A percentile compares a stretch with the other conserved stretches of the same genome.
Conservation (phyloP, 805 yeast genomes). For the Lipomyces starkeyi region DNA sequence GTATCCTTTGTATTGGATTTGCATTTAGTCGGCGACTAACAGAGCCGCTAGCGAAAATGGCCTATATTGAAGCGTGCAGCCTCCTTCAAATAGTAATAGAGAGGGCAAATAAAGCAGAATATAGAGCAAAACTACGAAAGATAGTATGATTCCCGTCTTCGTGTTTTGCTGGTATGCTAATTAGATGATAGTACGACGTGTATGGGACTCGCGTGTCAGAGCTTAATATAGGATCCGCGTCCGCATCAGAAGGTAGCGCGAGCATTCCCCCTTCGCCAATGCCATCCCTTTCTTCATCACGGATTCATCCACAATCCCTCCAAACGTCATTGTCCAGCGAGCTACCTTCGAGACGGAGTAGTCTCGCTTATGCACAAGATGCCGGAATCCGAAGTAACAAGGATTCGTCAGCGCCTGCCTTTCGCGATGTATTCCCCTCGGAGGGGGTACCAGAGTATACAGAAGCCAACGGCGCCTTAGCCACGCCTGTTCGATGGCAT, state of each 20-base stretch:
- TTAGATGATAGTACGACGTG: constrained; percentile 11
- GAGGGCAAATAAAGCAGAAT: background rate
- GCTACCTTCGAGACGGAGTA: background rate
- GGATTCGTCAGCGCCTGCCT: background rate
- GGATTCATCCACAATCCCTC: background rate
- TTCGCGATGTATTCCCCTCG: background rate
- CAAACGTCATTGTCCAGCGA: background rate
- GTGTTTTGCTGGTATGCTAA: too few species aligned
- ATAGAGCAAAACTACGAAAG: constrained; percentile 11
- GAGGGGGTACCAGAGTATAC: background rate
- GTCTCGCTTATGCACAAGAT: background rate
- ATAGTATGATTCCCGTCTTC: constrained; percentile 9
- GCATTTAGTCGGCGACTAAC: background rate
- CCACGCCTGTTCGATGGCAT: background rate
- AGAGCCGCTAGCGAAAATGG: constrained; percentile 8
- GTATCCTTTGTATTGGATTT: background rate
- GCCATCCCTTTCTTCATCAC: background rate
- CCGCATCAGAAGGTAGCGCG: background rate
- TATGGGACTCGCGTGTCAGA: constrained; percentile 18
- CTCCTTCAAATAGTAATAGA: constrained; percentile 14
- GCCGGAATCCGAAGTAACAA: background rate
- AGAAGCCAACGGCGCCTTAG: background rate
- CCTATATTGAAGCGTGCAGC: constrained; percentile 28
- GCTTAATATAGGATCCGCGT: constrained; percentile 1
- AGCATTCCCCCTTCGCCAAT: background rate